These are phyloP conservation scores for Oryza meridionalis DNA, from an alignment of 176 grass and related monocot species.

Conservation along the genomic window DNA sequence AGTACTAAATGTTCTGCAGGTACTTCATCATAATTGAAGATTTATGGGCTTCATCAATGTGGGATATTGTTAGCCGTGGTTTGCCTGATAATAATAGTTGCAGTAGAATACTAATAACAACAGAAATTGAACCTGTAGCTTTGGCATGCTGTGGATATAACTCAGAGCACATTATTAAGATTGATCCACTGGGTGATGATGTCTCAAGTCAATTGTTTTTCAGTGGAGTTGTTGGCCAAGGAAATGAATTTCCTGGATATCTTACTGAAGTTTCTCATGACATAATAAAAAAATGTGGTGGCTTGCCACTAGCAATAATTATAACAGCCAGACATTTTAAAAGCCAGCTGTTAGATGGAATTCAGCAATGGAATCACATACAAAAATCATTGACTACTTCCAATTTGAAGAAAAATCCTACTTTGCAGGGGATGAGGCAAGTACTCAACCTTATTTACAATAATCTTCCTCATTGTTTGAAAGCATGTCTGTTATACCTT, in stretches of 20 bases:
- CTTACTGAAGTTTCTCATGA: not conserved
- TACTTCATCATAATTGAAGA: slow-evolving; percentile 41
- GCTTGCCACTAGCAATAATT: not conserved
- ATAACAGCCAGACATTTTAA: not conserved
- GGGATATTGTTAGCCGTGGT: not conserved
- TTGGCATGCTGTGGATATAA: not conserved
- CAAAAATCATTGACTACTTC: not conserved
- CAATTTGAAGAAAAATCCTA: not conserved
- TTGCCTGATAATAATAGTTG: not conserved
- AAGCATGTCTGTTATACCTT: too few relatives aligned
- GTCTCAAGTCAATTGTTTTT: not conserved
- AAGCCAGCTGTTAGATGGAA: not conserved
- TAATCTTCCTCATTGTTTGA: too few relatives aligned
- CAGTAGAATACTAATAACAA: slow-evolving; percentile 6
- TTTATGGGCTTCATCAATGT: slow-evolving; percentile 14
- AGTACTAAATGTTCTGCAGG: not conserved
- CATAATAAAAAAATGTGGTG: slow-evolving; percentile 22
- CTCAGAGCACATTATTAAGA: not conserved
- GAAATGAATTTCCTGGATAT: not conserved
- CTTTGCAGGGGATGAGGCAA: not conserved
- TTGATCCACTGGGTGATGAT: not conserved
- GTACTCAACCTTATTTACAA: not conserved
- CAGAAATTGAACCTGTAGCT: not conserved
- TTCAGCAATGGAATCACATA: not conserved
- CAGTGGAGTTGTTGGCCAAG: not conserved